Evolutionary conservation across 352 stramenopile species (phyloP).

Genomic region (Phytophthora constricta): DNA sequence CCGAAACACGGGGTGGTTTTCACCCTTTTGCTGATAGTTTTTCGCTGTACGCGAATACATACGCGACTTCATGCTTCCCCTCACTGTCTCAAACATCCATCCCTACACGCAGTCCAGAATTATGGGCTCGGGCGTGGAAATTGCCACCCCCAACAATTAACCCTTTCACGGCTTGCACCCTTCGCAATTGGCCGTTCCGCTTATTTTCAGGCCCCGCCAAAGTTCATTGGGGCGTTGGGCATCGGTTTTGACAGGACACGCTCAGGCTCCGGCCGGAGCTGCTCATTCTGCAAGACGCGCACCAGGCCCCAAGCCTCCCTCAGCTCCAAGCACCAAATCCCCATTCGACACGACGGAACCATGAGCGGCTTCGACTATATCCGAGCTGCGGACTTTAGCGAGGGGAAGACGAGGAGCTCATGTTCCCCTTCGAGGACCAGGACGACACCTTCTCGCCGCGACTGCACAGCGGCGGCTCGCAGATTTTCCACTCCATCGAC

Average conservation of each 20-base stretch:
- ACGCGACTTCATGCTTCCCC: not conserved
- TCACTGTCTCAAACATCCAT: too few relatives aligned
- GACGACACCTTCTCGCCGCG: conserved; percentile 14
- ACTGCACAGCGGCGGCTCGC: conserved; percentile 17
- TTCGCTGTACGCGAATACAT: conserved; percentile 1
- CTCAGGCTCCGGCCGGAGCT: not conserved
- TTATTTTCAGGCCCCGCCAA: not conserved
- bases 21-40: not conserved
- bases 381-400: conserved; percentile 17
- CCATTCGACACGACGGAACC: too few relatives aligned
- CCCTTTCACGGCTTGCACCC: not conserved
- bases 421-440: conserved; percentile 71
- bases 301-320: conserved; percentile 7
- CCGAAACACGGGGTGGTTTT: too few relatives aligned
- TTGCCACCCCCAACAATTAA: too few relatives aligned
- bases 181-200: not conserved
- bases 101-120: conserved; percentile 14
- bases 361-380: not conserved
- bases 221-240: not conserved
- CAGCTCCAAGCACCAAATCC: not conserved
- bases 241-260: conserved; percentile 1
- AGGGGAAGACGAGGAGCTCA: conserved; percentile 71
- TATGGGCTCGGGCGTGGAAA: conserved; percentile 35
- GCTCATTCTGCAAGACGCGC: conserved; percentile 41
- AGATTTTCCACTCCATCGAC: conserved; percentile 44